Evolutionary conservation across 2,329 filamentous ascomycete species (phyloP), one percentile per base, ranked within the genome.

Genomic region (Chaetomium olivaceum): DNA sequence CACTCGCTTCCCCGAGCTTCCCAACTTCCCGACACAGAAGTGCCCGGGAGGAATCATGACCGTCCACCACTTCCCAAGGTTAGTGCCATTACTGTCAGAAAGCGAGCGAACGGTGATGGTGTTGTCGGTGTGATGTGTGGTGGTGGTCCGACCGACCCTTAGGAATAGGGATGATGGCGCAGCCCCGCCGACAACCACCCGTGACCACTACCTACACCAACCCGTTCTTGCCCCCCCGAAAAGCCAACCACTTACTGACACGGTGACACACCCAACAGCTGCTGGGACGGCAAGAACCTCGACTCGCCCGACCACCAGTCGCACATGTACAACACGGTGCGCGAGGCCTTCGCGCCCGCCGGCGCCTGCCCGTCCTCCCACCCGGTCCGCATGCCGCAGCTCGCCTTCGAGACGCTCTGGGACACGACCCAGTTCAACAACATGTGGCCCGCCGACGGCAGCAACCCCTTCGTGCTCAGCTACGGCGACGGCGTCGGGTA

Each of bases 271-370:
- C 74, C 2, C 16, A 31, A 31, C n/a, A 81, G 80, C 29, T 82
- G 81, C 76, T 83, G 81, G 80, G 80, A 83, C 67, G 81, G 81
- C 67, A 76, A 76, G 68, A 82, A 81, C 70, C 76, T 82, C 48
- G 81, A 83, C 72, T 68, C 63, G 9, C 71, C 72, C 62, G 71
- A 74, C 71, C 72, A 74, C 71, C 71, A 73, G 33, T 72, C 71
- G 31, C 74, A 76, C 67, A 73, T 76, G 71, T 74, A 72, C 70
- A 70, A 71, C 67, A 74, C 73, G n/a, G 57, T 64, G 14, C 36
- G 51, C 14, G 62, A 64, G 6, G 62, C 73, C 12, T 75, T 75
- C 64, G 43, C 68, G 23, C 65, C 68, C 16, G 71, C 71, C 1
- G 71, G 68, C 0, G 58, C 70, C 14, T 76, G 74, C 67, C 74